Evolutionary conservation across 257 asterid genomes (phyloP), one percentile per base, ranked within the genome.

Genomic region (Solanum chiquidenum): DNA sequence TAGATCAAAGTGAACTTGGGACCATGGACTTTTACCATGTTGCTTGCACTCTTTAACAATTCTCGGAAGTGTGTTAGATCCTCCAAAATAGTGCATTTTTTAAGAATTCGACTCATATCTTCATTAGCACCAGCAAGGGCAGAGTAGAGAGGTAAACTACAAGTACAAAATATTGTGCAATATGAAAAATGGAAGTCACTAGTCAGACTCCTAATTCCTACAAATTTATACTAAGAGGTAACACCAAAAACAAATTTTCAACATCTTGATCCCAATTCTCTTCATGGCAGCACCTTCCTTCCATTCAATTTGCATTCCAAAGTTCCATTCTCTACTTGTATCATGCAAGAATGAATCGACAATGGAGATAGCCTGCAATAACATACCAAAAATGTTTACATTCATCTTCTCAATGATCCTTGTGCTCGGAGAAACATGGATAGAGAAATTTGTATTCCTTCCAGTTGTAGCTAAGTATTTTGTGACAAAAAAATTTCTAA

Each of bases 291-390:
- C 66, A 9, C 27, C 85, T 79, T 16, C 40, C 46, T 12, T 79
- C 40, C 85, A 16, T 14, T 35, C 29, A 80, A 2, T 80, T 80
- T 46, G 69, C 44, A 49, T 49, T 85, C 5, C n/a, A 38, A 5
- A 33, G 72, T 46, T 55, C 60, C 42, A 85, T 58, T 29, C 37
- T 33, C 37, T n/a, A 76, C 55, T 83, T 44, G 18, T 83, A 66
- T 92, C 92, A 94, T 82, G 91, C 86, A 52, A 93, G 94, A 80
- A 86, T 12, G 89, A 93, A 96, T 88, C 95, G 91, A 90, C 98
- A 96, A 55, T 90, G 95, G 7, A 91, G 89, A 89, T 95, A 95
- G 90, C 99, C 98, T 96, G 98, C 95, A 92, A 91, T 29, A 72
- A 12, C 4, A 76, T 80, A 46, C 3, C 16, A 42, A 46, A 44